Conservation (phyloP, 2,329 filamentous ascomycete genomes). For the Talaromyces sp. region DNA sequence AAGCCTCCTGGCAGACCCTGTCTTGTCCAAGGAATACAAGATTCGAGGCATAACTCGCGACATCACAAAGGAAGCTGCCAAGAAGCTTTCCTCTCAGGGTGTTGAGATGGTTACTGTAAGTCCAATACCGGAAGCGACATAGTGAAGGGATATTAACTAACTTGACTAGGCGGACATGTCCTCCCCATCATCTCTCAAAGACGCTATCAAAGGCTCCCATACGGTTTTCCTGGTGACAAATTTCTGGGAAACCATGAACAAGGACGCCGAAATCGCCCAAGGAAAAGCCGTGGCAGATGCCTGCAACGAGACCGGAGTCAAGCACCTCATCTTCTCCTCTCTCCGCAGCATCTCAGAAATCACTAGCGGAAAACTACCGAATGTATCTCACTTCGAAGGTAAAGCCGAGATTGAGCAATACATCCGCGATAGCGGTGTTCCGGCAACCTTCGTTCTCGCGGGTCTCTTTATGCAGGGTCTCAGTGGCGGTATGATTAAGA, state of each 20-base stretch:
- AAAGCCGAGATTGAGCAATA: constrained; percentile 57
- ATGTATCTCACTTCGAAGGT: constrained; percentile 53
- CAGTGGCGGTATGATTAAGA: constrained; percentile 12
- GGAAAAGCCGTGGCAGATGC: constrained; percentile 32
- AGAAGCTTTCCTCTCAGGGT: constrained; percentile 47
- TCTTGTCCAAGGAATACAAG: constrained; percentile 49
- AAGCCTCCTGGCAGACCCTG: constrained; percentile 42
- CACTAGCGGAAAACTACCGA: constrained; percentile 28
- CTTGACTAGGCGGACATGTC: constrained; percentile 21
- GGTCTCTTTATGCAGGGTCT: constrained; percentile 27
- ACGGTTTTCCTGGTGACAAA: constrained; percentile 53
- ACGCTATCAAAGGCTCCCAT: constrained; percentile 48
- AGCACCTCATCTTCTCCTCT: constrained; percentile 29
- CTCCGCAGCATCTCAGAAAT: constrained; percentile 23
- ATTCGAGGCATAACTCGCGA: constrained; percentile 59
- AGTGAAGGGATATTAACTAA: background rate
- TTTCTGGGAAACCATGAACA: constrained; percentile 27
- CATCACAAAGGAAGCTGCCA: constrained; percentile 43
- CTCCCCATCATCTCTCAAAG: constrained; percentile 35
- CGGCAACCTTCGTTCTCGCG: constrained; percentile 14
- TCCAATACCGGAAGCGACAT: background rate
- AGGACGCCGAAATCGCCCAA: constrained; percentile 28
- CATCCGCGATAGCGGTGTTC: constrained; percentile 38
- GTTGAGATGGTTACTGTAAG: constrained; percentile 46
- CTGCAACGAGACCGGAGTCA: constrained; percentile 27